phyloP scores from a whole-genome alignment of 2,329 filamentous ascomycete species.

The Fusarium sp. region DNA sequence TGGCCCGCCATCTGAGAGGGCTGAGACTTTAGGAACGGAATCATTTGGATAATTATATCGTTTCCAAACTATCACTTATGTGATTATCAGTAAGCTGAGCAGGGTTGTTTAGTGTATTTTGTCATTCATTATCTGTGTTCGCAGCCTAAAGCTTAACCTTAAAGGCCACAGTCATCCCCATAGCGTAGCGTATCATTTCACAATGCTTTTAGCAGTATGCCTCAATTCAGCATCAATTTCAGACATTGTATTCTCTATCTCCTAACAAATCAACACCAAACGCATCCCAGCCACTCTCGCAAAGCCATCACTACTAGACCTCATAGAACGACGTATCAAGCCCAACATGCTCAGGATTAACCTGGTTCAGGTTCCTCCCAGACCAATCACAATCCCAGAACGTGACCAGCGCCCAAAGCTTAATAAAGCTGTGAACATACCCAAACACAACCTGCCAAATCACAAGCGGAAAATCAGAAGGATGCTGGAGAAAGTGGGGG shows the following conservation, averaged over 20 bases:
- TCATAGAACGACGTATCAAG: slow-evolving; percentile 18
- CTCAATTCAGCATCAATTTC: neutral
- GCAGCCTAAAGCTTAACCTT: no score
- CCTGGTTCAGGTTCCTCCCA: slow-evolving; percentile 38
- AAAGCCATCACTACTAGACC: neutral
- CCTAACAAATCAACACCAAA: neutral
- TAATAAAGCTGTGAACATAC: slow-evolving; percentile 67
- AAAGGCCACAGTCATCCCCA: no score
- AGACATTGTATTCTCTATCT: neutral
- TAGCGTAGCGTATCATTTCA: no score
- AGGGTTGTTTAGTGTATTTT: accelerated
- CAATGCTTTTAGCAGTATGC: accelerated
- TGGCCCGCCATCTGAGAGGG: accelerated
- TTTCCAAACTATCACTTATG: accelerated
- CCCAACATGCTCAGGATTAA: slow-evolving; percentile 18
- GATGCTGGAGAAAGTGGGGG: slow-evolving; percentile 61
- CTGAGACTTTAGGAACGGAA: accelerated
- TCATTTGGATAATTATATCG: accelerated
- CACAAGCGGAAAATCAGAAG: slow-evolving; percentile 60
- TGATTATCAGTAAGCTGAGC: accelerated
- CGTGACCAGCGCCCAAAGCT: slow-evolving; percentile 64
- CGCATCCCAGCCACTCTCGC: accelerated
- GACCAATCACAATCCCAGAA: slow-evolving; percentile 57
- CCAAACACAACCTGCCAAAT: slow-evolving; percentile 62
- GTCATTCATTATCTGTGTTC: no score